Evolutionary conservation across 345 rosid genomes (phyloP), one percentile per base, ranked within the genome.

Genomic region (Salix udensis): DNA sequence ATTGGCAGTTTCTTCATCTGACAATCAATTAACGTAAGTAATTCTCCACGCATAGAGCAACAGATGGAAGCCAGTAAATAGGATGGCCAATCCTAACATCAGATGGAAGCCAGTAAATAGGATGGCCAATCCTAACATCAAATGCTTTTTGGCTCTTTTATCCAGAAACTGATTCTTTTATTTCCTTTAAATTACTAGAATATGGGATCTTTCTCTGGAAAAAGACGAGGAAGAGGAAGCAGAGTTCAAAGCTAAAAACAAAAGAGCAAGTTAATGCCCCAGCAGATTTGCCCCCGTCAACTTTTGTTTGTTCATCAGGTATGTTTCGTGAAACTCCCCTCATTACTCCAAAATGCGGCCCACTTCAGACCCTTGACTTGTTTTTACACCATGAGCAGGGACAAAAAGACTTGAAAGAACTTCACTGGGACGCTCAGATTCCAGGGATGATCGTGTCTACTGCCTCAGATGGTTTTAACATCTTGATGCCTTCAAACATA

Each of bases 251-350:
- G 91, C 97, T 61, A 84, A 92, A 92, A 86, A 93, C 97, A 50
- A 86, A 84, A 61, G 98, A 93, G 84, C 84, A 79, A 84, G 97
- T 93, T 34, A 90, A 89, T 82, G 95, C 94, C 44, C 98, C 99
- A 6, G 79, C 85, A 65, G 94, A 92, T 81, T 71, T 93, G 64
- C 98, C 99, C 62, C 98, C 98, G 16, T n/a, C 98, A 96, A 81
- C 98, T 93, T 81, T 83, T 96, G 60, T 96, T 96, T n/a, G 90
- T 93, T 80, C 98, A 96, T 85, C 99, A 95, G 90, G 98, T 92
- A 86, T 58, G 23, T 65, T 31, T 55, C 73, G 31, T 71, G 71
- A 11, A 44, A 48, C 68, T 40, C 21, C 30, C 40, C 18, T 19
- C 48, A 19, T 68, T 53, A 12, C 67, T 53, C 36, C 68, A 34